These are phyloP conservation scores for Amanita jacksonii DNA, from an alignment of 768 basidiomycete genomes.

Conservation along the genomic window DNA sequence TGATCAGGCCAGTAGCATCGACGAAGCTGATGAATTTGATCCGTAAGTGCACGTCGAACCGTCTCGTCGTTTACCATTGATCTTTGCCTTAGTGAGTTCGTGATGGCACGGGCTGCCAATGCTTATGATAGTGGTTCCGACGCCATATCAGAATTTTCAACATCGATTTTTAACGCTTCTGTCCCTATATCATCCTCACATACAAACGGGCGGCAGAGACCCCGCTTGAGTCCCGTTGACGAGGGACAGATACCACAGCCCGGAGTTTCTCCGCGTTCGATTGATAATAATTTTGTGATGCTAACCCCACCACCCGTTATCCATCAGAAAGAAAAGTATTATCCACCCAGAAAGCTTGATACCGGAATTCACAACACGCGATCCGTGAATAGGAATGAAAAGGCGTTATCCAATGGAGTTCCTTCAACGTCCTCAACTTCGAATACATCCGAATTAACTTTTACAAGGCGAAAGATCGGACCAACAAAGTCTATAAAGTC, in stretches of 20 bases:
- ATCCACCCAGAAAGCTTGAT: constrained; percentile 9
- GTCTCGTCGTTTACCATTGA: not conserved
- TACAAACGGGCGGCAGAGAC: constrained; percentile 27
- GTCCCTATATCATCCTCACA: constrained; percentile 39
- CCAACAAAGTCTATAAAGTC: constrained; percentile 42
- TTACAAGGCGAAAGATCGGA: constrained; percentile 41
- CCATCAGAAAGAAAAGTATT: constrained; percentile 13
- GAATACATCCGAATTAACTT: constrained; percentile 25
- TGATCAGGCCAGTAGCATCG: constrained; percentile 37
- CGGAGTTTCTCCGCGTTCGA: constrained; percentile 18
- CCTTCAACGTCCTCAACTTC: constrained; percentile 11
- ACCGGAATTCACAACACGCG: constrained; percentile 11
- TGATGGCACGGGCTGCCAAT: constrained; percentile 43
- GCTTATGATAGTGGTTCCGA: constrained; percentile 60
- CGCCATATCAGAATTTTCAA: constrained; percentile 47
- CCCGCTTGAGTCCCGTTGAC: constrained; percentile 55
- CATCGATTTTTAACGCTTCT: constrained; percentile 50
- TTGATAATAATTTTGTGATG: constrained; percentile 47
- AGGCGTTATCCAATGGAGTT: not conserved
- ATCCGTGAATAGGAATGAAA: not conserved
- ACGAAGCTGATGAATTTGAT: constrained; percentile 70
- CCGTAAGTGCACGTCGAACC: constrained; percentile 40
- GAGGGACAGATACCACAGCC: constrained; percentile 28
- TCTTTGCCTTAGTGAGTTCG: constrained; percentile 48
- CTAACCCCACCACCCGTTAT: constrained; percentile 28